A percentile compares a stretch with the other conserved stretches of the same genome.
These are phyloP conservation scores for Myxozyma kluyveri DNA, from an alignment of 805 yeast species.

Conservation along the genomic window DNA sequence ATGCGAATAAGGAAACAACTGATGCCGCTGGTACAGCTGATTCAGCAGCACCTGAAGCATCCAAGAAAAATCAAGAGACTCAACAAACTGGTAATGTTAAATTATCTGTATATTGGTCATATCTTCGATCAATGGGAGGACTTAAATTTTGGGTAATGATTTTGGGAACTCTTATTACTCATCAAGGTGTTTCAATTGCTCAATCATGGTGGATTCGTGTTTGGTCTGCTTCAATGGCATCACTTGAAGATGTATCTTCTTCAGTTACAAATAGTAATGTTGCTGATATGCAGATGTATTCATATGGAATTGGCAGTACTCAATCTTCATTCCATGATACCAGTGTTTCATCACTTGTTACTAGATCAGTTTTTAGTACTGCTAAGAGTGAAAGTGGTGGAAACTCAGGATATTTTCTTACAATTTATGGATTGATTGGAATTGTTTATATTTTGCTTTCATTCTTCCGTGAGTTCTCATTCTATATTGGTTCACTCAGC, in stretches of 20 bases:
- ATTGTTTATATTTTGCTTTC: conserved; percentile 47
- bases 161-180: conserved; percentile 47
- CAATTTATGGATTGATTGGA: conserved; percentile 71
- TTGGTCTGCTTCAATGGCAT: conserved; percentile 55
- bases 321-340: not conserved
- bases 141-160: conserved; percentile 50
- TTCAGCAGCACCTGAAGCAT: not conserved
- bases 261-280: not conserved
- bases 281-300: not conserved
- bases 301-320: not conserved
- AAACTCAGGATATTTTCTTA: conserved; percentile 52
- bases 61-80: conserved; percentile 59
- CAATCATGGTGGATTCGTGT: conserved; percentile 89
- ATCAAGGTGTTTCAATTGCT: conserved; percentile 61
- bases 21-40: not conserved
- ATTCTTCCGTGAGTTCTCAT: conserved; percentile 51
- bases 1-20: conserved; percentile 72
- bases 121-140: conserved; percentile 69
- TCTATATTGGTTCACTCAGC: conserved; percentile 65
- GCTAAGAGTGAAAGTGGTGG: conserved; percentile 1
- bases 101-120: conserved; percentile 64
- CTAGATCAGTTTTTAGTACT: not conserved
- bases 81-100: conserved; percentile 85
- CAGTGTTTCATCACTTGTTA: not conserved
- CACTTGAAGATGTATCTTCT: conserved; percentile 7